Percentiles rank a stretch among this genome's conserved stretches.
Evolutionary conservation across 345 rosid genomes (phyloP).

Genomic region (sweet orange (Citrus sinensis)): DNA sequence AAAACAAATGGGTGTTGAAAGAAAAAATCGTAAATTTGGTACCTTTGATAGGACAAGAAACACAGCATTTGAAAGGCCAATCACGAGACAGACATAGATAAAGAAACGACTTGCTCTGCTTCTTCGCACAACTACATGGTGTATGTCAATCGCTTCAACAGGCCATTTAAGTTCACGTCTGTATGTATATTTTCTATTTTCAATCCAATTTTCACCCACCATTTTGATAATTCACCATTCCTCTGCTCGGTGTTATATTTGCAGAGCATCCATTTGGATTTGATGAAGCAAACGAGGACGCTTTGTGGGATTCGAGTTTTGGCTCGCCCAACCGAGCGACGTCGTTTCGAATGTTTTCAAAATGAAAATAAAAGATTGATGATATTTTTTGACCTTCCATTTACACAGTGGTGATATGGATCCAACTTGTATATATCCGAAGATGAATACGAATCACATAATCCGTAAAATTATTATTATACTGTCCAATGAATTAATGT

Average conservation of each 20-base stretch:
- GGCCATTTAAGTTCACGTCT: slow-evolving; percentile 38
- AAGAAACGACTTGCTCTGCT: slow-evolving; percentile 32
- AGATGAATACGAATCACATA: too few relatives aligned
- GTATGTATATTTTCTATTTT: slow-evolving; percentile 42
- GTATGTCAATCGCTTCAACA: slow-evolving; percentile 47
- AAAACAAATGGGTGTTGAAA: not conserved
- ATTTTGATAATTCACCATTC: slow-evolving; percentile 22
- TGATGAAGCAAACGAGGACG: not conserved
- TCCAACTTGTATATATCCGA: too few relatives aligned
- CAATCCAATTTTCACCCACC: slow-evolving; percentile 33
- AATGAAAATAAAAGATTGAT: too few relatives aligned
- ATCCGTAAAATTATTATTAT: too few relatives aligned
- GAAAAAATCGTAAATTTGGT: not conserved
- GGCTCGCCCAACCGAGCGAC: not conserved
- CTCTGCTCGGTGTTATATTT: not conserved
- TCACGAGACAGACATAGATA: slow-evolving; percentile 27
- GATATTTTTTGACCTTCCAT: too few relatives aligned
- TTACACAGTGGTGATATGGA: too few relatives aligned
- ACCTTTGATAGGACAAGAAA: slow-evolving; percentile 50
- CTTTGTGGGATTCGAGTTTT: not conserved
- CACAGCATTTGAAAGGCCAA: slow-evolving; percentile 31
- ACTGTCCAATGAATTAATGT: too few relatives aligned
- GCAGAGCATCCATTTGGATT: not conserved
- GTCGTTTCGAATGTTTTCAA: not conserved
- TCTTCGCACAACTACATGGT: slow-evolving; percentile 51